Conservation (phyloP, 305 asterid species). For the Solanum hybrid region DNA sequence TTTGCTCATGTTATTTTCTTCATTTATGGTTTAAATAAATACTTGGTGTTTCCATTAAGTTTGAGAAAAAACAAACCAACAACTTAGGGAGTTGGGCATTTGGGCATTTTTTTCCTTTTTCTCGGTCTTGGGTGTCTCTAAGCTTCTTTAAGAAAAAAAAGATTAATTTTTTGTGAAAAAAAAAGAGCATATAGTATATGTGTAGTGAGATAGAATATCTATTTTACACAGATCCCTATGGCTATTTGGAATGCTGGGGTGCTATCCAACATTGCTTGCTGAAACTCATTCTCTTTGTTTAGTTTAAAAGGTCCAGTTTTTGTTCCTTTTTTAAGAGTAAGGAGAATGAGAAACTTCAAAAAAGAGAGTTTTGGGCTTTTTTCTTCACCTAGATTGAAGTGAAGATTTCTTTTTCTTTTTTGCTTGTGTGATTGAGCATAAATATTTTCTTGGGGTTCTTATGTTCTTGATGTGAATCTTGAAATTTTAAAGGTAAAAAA, state of each 20-base stretch:
- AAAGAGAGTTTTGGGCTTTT: not conserved
- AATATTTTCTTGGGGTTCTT: slow-evolving; percentile 12
- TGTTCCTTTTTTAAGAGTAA: slow-evolving; percentile 6
- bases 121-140: not conserved
- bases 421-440: slow-evolving; percentile 2
- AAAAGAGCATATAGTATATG: not conserved
- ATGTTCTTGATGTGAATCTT: not conserved
- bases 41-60: not conserved
- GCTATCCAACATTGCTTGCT: slow-evolving; percentile 53
- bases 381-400: not conserved
- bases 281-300: slow-evolving; percentile 68
- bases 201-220: not conserved
- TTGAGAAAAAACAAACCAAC: not conserved
- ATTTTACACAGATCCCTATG: slow-evolving; percentile 81
- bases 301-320: slow-evolving; percentile 31
- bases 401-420: not conserved
- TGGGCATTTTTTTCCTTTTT: not conserved
- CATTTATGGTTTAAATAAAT: not conserved
- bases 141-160: not conserved
- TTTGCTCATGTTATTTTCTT: not conserved
- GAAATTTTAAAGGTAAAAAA: not conserved
- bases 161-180: not conserved
- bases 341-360: slow-evolving; percentile 1
- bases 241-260: slow-evolving; percentile 25
- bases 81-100: not conserved